phyloP scores from a whole-genome alignment of 1,284 basidiomycete genomes.

The Ganoderma leucocontextum region DNA sequence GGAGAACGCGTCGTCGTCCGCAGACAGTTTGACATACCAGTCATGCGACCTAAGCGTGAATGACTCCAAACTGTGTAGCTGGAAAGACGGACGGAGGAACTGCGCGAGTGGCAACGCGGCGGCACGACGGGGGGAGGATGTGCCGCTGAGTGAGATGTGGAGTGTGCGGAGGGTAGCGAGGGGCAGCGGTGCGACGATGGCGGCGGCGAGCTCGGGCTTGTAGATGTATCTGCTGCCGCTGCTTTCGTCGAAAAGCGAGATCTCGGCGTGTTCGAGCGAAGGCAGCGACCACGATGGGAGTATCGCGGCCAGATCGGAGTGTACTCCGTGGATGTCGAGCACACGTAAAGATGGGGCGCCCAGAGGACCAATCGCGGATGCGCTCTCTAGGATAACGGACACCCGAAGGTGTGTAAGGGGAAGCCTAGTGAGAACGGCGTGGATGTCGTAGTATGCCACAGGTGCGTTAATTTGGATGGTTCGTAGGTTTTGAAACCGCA shows the following conservation, averaged over 20 bases:
- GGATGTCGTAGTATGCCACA: not conserved
- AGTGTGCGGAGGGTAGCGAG: not conserved
- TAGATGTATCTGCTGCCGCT: not conserved
- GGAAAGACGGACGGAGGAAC: not conserved
- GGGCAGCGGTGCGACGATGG: not conserved
- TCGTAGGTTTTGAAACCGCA: not conserved
- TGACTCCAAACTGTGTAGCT: not conserved
- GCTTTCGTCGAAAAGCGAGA: not conserved
- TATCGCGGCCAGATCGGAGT: not conserved
- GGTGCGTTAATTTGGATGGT: not conserved
- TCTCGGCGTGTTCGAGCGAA: not conserved
- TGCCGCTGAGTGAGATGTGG: not conserved
- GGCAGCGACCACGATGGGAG: not conserved
- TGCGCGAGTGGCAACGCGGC: not conserved
- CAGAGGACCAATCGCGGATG: not conserved
- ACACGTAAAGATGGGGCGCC: not conserved
- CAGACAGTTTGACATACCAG: not conserved
- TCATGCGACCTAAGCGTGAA: not conserved
- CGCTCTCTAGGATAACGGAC: not conserved
- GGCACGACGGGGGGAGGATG: not conserved
- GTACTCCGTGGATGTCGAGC: not conserved
- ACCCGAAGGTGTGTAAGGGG: not conserved
- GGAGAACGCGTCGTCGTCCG: not conserved
- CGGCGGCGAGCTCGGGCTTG: not conserved
- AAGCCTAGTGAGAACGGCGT: not conserved